Percentiles rank a stretch among this genome's conserved stretches.
phyloP scores from a whole-genome alignment of 306 rosid species.

The Castanea crenata region DNA sequence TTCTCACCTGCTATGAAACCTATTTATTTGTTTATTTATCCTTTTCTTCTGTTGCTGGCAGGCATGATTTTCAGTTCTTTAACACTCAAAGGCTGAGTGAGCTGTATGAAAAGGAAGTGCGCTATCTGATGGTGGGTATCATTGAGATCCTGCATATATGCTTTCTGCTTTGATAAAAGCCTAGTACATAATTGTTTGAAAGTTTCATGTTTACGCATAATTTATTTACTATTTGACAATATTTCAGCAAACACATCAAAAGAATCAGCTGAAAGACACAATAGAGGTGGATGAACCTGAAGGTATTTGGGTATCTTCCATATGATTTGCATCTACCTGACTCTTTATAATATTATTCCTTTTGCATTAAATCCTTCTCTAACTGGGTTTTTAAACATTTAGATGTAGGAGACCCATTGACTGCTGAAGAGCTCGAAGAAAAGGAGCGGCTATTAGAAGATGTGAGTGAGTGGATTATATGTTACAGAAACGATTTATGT shows the following conservation, averaged over 20 bases:
- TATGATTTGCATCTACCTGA: background rate
- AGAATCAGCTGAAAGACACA: slow-evolving; percentile 92
- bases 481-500: slow-evolving; percentile 11
- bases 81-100: slow-evolving; percentile 91
- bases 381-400: slow-evolving; percentile 24
- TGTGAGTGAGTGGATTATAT: slow-evolving; percentile 40
- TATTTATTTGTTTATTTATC: background rate
- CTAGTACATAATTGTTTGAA: background rate
- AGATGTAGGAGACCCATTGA: slow-evolving; percentile 94
- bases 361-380: slow-evolving; percentile 9
- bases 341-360: background rate
- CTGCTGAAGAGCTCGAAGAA: slow-evolving; percentile 94
- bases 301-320: slow-evolving; percentile 43
- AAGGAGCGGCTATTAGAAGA: slow-evolving; percentile 85
- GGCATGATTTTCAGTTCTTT: slow-evolving; percentile 97
- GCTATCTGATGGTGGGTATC: slow-evolving; percentile 85
- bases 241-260: slow-evolving; percentile 93
- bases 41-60: slow-evolving; percentile 28
- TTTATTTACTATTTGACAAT: slow-evolving; percentile 18
- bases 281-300: slow-evolving; percentile 94
- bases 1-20: background rate
- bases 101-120: slow-evolving; percentile 97
- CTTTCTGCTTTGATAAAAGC: background rate
- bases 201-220: background rate
- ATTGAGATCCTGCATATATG: slow-evolving; percentile 6